Conservation (phyloP, 495 filamentous ascomycete species). For the Aspergillus nanangensis region DNA sequence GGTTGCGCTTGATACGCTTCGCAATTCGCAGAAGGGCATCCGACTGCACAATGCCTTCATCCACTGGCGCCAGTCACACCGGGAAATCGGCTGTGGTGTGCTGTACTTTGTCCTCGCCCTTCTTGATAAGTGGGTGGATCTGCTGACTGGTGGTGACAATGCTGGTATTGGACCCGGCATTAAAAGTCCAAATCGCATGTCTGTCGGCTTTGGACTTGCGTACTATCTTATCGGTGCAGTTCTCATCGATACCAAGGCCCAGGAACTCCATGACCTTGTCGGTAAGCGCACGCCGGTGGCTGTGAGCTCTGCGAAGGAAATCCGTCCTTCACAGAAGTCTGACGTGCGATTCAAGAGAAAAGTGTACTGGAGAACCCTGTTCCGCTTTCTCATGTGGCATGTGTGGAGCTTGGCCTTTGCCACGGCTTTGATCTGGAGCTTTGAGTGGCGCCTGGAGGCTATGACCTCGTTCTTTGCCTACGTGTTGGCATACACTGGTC, state of each 20-base stretch:
- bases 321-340: slow-evolving; percentile 38
- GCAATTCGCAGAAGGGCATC: slow-evolving; percentile 52
- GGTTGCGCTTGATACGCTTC: slow-evolving; percentile 50
- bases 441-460: slow-evolving; percentile 35
- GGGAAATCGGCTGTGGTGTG: slow-evolving; percentile 53
- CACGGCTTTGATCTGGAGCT: slow-evolving; percentile 49
- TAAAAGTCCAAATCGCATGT: slow-evolving; percentile 41
- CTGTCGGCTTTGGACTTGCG: slow-evolving; percentile 52
- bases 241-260: slow-evolving; percentile 53
- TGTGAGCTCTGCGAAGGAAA: slow-evolving; percentile 30
- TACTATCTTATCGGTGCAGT: slow-evolving; percentile 60
- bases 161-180: slow-evolving; percentile 37
- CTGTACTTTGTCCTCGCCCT: slow-evolving; percentile 58
- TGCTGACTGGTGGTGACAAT: slow-evolving; percentile 43
- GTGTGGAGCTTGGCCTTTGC: slow-evolving; percentile 52
- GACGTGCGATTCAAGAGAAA: slow-evolving; percentile 45
- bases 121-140: slow-evolving; percentile 54
- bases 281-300: slow-evolving; percentile 32
- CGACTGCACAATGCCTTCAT: slow-evolving; percentile 58
- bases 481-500: slow-evolving; percentile 51
- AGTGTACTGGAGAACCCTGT: slow-evolving; percentile 52
- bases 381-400: slow-evolving; percentile 50
- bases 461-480: slow-evolving; percentile 51
- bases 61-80: slow-evolving; percentile 54
- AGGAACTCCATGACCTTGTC: slow-evolving; percentile 47